Conservation (phyloP, 352 stramenopile species). For the Phytophthora citrophthora region DNA sequence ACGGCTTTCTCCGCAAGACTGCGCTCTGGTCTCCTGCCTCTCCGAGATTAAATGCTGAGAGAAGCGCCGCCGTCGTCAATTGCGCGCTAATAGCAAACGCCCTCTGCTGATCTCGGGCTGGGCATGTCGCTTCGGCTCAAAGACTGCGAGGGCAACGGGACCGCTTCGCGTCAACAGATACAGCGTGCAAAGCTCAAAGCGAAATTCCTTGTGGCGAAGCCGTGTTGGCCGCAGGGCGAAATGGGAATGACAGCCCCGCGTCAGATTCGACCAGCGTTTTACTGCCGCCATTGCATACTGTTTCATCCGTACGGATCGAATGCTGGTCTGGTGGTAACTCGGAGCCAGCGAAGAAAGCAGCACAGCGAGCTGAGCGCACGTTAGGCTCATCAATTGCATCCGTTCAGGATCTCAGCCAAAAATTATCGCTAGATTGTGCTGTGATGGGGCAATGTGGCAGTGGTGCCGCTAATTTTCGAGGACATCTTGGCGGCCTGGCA, state of each 20-base stretch:
- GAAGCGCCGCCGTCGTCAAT: slow-evolving; percentile 22
- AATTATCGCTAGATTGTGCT: slow-evolving; percentile 1
- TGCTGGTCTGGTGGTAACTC: neutral
- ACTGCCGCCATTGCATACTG: neutral
- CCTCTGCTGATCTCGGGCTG: slow-evolving; percentile 22
- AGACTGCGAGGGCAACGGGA: slow-evolving; percentile 10
- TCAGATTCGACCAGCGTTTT: neutral
- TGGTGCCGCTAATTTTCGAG: slow-evolving; percentile 13
- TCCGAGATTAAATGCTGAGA: slow-evolving; percentile 21
- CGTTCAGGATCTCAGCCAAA: neutral
- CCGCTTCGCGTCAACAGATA: slow-evolving; percentile 15
- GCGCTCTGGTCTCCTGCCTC: slow-evolving; percentile 23
- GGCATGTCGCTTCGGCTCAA: slow-evolving; percentile 6
- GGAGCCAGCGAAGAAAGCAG: neutral
- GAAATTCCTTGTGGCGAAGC: neutral
- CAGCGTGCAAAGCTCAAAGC: neutral
- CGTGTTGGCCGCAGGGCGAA: neutral
- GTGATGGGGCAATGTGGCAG: neutral
- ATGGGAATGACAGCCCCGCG: neutral
- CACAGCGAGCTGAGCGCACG: no score
- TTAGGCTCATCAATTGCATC: no score
- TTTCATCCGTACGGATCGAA: neutral
- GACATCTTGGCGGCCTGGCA: slow-evolving; percentile 31
- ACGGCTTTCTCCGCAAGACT: slow-evolving; percentile 23
- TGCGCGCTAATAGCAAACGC: slow-evolving; percentile 15